A percentile compares a stretch with the other conserved stretches of the same genome.
Conservation (phyloP, 78 protist genomes). For the Emiliania huxleyi region DNA sequence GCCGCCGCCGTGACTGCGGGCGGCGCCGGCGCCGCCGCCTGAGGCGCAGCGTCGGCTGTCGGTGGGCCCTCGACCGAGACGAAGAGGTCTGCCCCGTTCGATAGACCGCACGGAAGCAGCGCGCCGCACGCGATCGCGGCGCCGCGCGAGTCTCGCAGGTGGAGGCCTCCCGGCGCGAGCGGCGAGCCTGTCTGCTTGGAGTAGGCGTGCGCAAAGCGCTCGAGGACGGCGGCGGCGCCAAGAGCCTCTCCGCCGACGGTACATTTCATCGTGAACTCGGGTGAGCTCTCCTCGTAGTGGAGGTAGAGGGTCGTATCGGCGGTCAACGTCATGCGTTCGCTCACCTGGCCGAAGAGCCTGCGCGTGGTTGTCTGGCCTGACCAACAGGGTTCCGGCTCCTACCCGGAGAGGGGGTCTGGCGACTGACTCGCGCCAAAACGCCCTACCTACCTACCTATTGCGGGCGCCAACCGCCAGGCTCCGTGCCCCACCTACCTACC, state of each 20-base stretch:
- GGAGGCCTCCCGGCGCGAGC: background rate
- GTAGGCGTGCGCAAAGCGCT: background rate
- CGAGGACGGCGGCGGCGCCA: background rate
- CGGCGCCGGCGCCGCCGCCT: background rate
- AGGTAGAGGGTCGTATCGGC: background rate
- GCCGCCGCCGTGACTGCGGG: too few species aligned
- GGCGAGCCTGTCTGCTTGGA: background rate
- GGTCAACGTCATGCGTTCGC: too few species aligned
- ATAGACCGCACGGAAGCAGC: conserved; percentile 1
- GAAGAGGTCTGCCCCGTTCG: background rate
- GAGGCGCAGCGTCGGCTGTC: background rate
- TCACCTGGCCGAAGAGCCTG: too few species aligned
- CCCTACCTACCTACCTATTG: too few species aligned
- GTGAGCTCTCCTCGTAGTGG: background rate
- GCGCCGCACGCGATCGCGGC: background rate
- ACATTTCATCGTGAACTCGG: background rate
- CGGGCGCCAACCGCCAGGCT: too few species aligned
- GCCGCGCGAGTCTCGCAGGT: background rate
- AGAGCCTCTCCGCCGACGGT: background rate
- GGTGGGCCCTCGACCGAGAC: background rate
- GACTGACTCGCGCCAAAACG: too few species aligned
- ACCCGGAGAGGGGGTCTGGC: too few species aligned
- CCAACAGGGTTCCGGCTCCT: too few species aligned
- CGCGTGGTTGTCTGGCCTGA: too few species aligned
- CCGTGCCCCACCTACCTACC: too few species aligned